Evolutionary conservation across 768 basidiomycete species (phyloP).

Genomic region (Trametopsis cervina): DNA sequence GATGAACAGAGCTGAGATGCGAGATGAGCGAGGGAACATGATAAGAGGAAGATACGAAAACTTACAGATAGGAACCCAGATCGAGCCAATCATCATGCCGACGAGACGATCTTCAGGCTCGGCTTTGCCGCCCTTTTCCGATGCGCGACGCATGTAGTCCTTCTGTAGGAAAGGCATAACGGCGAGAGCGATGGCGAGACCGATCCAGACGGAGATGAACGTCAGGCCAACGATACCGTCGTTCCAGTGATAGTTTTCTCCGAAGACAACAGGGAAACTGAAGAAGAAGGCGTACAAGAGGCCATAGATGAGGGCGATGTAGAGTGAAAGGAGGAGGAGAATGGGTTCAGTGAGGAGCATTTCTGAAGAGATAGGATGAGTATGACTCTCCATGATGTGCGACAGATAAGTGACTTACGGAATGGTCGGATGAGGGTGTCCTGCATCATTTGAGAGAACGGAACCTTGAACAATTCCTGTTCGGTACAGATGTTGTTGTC

Average conservation of each 20-base stretch:
- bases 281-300: slow-evolving; percentile 32
- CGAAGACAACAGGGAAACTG: slow-evolving; percentile 32
- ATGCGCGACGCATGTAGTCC: slow-evolving; percentile 25
- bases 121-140: slow-evolving; percentile 29
- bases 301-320: slow-evolving; percentile 37
- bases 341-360: slow-evolving; percentile 42
- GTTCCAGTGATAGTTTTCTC: slow-evolving; percentile 29
- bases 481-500: slow-evolving; percentile 32
- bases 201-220: slow-evolving; percentile 35
- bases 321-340: slow-evolving; percentile 37
- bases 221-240: slow-evolving; percentile 32
- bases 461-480: slow-evolving; percentile 32
- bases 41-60: neutral
- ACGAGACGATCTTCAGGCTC: slow-evolving; percentile 36
- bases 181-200: slow-evolving; percentile 28
- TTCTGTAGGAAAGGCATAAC: slow-evolving; percentile 29
- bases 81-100: slow-evolving; percentile 32
- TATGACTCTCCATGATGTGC: neutral
- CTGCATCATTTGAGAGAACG: slow-evolving; percentile 29
- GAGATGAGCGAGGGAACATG: neutral
- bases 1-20: slow-evolving; percentile 30
- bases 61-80: slow-evolving; percentile 27
- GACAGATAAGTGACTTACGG: slow-evolving; percentile 15
- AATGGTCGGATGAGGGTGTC: slow-evolving; percentile 38
- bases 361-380: slow-evolving; percentile 9